Evolutionary conservation across 768 basidiomycete genomes (phyloP), one percentile per base, ranked within the genome.

Genomic region (Mycena maculata): DNA sequence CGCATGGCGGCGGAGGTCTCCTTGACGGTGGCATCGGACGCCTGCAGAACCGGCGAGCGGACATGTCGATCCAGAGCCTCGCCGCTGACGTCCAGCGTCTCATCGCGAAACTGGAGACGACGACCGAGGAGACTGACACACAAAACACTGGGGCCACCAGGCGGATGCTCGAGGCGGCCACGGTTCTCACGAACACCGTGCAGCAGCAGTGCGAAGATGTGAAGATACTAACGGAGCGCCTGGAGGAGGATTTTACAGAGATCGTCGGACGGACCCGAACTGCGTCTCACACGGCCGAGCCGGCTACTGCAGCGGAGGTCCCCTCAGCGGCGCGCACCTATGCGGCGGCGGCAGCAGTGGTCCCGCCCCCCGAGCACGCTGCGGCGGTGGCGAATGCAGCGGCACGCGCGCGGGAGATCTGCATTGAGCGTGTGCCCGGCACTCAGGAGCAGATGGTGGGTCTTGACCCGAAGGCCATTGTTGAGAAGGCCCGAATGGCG

Each of bases 401-500:
- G 23, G 61, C 61, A 11, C 50, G 61, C 39, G 22, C 5, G 13
- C 52, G 61, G 1, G 41, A 63, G 13, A 38, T 58, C 15, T 16
- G 44, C 41, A 45, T 58, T 8, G 56, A 58, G 23, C 25, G 56
- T 1, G 42, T 30, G 1, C 61, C 61, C 0, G 3, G 3, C 8
- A 27, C 20, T 3, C 18, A 44, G 11, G 4, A 44, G 4, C 44
- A 52, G 52, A 5, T 47, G 20, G 41, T 16, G 1, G 42, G 33
- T 0, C 52, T 63, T 27, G 4, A 13, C 1, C 59, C 65, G 30
- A 57, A 55, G 31, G 67, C 55, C 28, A 16, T 70, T 0, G 25
- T 70, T 0, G 49, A 57, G 49, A 74, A 74, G 55, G 73, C 73
- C 3, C n/a, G 22, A 1, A n/a, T 58, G 41, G 62, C 61, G 0